Percentiles rank a stretch among this genome's conserved stretches.
Conservation (phyloP, 148 eudicot species). For the Silene uniflora region DNA sequence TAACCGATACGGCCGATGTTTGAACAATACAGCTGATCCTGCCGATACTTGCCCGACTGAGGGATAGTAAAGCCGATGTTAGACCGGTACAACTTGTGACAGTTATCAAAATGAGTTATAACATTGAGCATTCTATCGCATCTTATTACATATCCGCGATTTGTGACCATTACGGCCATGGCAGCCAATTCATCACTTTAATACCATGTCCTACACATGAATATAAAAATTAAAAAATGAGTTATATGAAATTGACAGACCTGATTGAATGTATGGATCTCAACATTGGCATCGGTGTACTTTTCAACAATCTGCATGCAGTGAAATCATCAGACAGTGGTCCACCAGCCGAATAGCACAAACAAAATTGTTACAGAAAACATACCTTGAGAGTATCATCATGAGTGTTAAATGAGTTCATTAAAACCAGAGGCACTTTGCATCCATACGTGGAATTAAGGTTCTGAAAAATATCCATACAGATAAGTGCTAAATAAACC, state of each 20-base stretch:
- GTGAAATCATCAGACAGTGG: slow-evolving; percentile 16
- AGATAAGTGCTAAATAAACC: slow-evolving; percentile 18
- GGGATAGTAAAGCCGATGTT: not conserved
- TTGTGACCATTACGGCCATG: not conserved
- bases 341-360: not conserved
- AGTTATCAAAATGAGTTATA: not conserved
- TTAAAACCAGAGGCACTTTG: slow-evolving; percentile 86
- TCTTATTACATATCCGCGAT: not conserved
- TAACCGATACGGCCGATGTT: not conserved
- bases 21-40: not conserved
- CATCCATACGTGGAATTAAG: slow-evolving; percentile 85
- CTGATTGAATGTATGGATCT: slow-evolving; percentile 97
- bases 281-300: slow-evolving; percentile 62
- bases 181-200: not conserved
- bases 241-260: slow-evolving; percentile 32
- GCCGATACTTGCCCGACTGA: not conserved
- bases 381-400: slow-evolving; percentile 87
- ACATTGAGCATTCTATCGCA: not conserved
- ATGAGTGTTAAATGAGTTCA: slow-evolving; percentile 99
- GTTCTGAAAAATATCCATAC: slow-evolving; percentile 35
- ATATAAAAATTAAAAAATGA: not conserved
- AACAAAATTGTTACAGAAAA: not conserved
- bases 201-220: not conserved
- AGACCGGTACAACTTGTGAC: not conserved
- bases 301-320: slow-evolving; percentile 77